Percentiles rank a stretch among this genome's conserved stretches.
Conservation (phyloP, 73 alveolate species). For the Paramecium bursaria region DNA sequence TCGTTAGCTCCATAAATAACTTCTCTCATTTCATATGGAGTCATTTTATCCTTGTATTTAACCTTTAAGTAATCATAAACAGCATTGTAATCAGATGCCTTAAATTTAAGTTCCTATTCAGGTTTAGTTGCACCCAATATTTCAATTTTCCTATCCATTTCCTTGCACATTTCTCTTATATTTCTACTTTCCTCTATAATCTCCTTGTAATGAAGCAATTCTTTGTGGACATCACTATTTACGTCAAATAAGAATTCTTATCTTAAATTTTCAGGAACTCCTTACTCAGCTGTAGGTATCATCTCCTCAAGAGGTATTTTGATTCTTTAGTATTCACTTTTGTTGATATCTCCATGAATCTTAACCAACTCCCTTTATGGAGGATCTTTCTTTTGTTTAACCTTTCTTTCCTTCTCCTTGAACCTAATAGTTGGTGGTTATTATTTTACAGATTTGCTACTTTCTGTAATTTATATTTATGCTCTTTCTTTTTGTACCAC, state of each 20-base stretch:
- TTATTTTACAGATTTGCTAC: neutral
- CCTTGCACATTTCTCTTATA: conserved; percentile 41
- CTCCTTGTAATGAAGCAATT: conserved; percentile 34
- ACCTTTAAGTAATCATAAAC: conserved; percentile 39
- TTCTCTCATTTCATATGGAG: conserved; percentile 62
- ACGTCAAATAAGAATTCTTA: conserved; percentile 39
- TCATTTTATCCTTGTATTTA: conserved; percentile 42
- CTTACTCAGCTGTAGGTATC: conserved; percentile 56
- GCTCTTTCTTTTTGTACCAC: conserved; percentile 16
- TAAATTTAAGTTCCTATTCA: conserved; percentile 36
- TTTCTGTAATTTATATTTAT: neutral
- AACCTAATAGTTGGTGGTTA: neutral
- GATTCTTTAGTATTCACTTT: conserved; percentile 16
- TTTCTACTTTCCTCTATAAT: conserved; percentile 51
- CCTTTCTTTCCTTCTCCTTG: neutral
- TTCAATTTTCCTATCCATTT: conserved; percentile 52
- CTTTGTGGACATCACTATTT: conserved; percentile 39
- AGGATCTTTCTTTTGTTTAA: neutral
- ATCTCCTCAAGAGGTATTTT: conserved; percentile 42
- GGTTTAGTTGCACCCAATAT: conserved; percentile 55
- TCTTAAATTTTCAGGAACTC: conserved; percentile 42
- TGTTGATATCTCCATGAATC: conserved; percentile 46
- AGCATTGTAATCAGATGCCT: conserved; percentile 41
- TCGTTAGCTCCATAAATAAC: conserved; percentile 61
- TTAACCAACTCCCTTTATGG: conserved; percentile 41